Conservation (phyloP, 345 rosid species). For the Eucalyptus decipiens region DNA sequence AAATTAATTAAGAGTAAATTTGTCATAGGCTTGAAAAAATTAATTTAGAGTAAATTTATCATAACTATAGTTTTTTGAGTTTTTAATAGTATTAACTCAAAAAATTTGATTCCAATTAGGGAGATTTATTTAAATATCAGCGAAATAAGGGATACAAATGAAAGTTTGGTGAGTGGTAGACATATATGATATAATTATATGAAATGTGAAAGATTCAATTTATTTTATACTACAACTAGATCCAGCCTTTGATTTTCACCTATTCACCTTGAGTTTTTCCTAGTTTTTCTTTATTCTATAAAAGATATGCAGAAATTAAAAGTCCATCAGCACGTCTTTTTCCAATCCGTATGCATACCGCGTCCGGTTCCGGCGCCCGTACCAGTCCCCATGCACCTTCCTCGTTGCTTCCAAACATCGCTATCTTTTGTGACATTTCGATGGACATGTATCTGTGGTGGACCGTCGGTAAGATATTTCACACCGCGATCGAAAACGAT, state of each 20-base stretch:
- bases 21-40: accelerated
- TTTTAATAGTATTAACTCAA: too few species aligned
- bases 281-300: background rate
- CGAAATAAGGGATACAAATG: background rate
- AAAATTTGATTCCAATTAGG: background rate
- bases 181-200: background rate
- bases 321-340: background rate
- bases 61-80: too few species aligned
- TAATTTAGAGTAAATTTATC: accelerated
- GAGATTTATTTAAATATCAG: background rate
- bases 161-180: background rate
- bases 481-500: background rate
- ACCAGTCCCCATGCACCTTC: background rate
- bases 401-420: background rate
- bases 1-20: accelerated
- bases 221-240: background rate
- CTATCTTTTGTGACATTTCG: background rate
- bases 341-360: background rate
- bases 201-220: background rate
- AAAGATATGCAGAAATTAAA: background rate
- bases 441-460: background rate
- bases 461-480: background rate
- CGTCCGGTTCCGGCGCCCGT: background rate
- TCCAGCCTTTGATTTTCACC: background rate
- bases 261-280: background rate